phyloP scores from a whole-genome alignment of 768 basidiomycete species.

The Crassisporium funariophilum region DNA sequence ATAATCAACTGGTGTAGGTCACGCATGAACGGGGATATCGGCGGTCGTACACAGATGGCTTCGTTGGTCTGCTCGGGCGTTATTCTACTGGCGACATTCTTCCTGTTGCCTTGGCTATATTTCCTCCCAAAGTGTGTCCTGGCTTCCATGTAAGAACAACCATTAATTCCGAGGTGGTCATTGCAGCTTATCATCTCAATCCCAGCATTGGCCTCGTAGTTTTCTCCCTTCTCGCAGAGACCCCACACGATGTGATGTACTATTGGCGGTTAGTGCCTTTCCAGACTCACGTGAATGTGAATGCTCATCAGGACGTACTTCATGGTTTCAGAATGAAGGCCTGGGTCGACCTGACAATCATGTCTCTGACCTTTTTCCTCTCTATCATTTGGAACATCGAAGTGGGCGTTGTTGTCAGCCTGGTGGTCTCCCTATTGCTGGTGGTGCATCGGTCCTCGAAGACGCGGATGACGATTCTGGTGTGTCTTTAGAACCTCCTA shows the following conservation, averaged over 20 bases:
- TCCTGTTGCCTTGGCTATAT: slow-evolving; percentile 83
- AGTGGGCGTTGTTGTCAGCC: slow-evolving; percentile 86
- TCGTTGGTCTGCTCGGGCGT: slow-evolving; percentile 74
- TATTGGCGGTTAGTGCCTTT: slow-evolving; percentile 68
- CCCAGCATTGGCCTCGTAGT: slow-evolving; percentile 82
- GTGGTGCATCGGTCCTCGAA: slow-evolving; percentile 90
- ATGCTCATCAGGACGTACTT: too few relatives aligned
- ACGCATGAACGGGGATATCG: slow-evolving; percentile 88
- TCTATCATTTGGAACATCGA: slow-evolving; percentile 92
- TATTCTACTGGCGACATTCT: slow-evolving; percentile 85
- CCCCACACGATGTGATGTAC: slow-evolving; percentile 84
- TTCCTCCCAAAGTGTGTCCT: slow-evolving; percentile 90
- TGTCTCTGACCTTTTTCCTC: slow-evolving; percentile 84
- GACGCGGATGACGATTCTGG: slow-evolving; percentile 88
- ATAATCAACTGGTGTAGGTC: slow-evolving; percentile 46
- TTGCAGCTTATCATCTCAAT: neutral
- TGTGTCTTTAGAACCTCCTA: slow-evolving; percentile 33
- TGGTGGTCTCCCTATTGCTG: slow-evolving; percentile 85
- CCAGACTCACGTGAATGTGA: neutral
- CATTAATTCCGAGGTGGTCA: neutral
- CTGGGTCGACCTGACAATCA: slow-evolving; percentile 88
- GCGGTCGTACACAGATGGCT: slow-evolving; percentile 88
- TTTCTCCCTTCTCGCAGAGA: slow-evolving; percentile 79
- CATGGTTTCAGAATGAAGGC: slow-evolving; percentile 86
- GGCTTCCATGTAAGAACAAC: slow-evolving; percentile 71